Conservation (phyloP, 768 basidiomycete genomes). For the Leccinum uliginosum region DNA sequence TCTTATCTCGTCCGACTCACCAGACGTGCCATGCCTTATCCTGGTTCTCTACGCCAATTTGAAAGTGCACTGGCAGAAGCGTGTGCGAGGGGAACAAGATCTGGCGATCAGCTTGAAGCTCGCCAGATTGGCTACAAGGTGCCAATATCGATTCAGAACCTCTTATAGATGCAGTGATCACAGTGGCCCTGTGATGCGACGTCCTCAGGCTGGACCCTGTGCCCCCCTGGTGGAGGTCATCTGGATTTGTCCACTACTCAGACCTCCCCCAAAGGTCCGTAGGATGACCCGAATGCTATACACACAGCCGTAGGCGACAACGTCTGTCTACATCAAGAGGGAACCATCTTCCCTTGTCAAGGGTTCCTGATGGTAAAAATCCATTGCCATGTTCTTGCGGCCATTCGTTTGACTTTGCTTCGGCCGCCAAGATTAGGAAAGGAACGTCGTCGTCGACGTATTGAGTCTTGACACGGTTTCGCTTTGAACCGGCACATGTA, state of each 20-base stretch:
- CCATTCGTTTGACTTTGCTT: constrained; percentile 24
- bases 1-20: background rate
- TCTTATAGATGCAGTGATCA: constrained; percentile 9
- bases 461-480: too few species aligned
- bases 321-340: constrained; percentile 19
- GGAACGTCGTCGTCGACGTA: background rate
- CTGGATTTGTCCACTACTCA: background rate
- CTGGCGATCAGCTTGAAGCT: constrained; percentile 2
- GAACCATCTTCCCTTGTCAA: constrained; percentile 2
- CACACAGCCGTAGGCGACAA: constrained; percentile 34
- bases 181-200: background rate
- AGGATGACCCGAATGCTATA: constrained; percentile 15
- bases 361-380: constrained; percentile 18
- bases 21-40: constrained; percentile 6
- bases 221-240: background rate
- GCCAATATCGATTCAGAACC: constrained; percentile 13
- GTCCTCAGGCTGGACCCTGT: constrained; percentile 8
- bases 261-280: background rate
- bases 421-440: constrained; percentile 35
- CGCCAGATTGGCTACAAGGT: constrained; percentile 11
- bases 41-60: constrained; percentile 12
- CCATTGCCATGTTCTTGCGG: too few species aligned
- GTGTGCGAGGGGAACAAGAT: constrained; percentile 15
- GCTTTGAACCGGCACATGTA: background rate
- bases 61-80: constrained; percentile 8